Evolutionary conservation across 345 rosid genomes (phyloP), one percentile per base, ranked within the genome.

Genomic region (Arabidopsis arenosa): DNA sequence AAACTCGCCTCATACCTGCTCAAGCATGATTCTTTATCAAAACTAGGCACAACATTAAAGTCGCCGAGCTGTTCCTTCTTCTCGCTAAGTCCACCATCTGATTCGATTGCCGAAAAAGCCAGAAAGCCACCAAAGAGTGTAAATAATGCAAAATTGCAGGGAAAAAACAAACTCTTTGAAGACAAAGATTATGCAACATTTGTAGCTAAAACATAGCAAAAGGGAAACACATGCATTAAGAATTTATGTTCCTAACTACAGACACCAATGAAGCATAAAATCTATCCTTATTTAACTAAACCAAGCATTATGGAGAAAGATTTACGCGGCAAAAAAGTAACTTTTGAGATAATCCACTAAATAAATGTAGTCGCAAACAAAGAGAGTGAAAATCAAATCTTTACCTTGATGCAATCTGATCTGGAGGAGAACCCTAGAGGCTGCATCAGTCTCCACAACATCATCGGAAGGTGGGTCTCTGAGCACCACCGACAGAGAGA

Each of bases 401-500:
- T 57, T 73, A 81, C 85, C 83, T 74, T 74, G 68, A 35, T 72
- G 71, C 49, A 74, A 57, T 59, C 66, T 40, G 21, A 53, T 43
- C 15, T 66, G 57, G 17, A 48, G 57, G 17, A 48, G 57, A 69
- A 54, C 63, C 63, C 45, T 59, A 66, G 79, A 58, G 5, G 62
- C 66, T 48, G 75, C 66, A 2, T 47, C 40, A 23, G 32, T 49
- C 60, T 76, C 78, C 71, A 28, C 45, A 59, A 80, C 75, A 41
- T 36, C 71, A 56, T 84, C 81, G 18, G 87, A 63, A 30, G 87
- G 87, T 41, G 83, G 83, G 76, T 84, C 87, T 68, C 70, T 79
- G 33, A 81, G 83, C 30, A 84, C 87, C 54, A 81, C 83, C 40
- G 83, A 74, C 78, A 82, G 44, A 17, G 87, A 84, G 56, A 84